These are phyloP conservation scores for Tetrastigma voinierianum DNA, from an alignment of 164 flowering plant genomes.

Conservation along the genomic window DNA sequence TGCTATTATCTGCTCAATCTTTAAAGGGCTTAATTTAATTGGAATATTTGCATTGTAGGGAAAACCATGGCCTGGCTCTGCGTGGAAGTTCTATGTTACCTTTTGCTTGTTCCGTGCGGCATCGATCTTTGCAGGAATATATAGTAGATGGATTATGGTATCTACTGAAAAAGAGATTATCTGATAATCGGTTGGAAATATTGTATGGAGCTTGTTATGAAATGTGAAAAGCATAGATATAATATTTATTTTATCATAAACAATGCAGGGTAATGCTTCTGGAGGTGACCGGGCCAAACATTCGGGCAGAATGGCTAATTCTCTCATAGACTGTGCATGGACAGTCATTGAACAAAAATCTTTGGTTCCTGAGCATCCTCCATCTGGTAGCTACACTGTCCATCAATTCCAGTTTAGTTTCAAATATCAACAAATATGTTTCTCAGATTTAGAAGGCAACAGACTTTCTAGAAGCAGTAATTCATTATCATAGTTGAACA, in stretches of 20 bases:
- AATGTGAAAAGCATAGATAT: background rate
- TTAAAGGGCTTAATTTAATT: background rate
- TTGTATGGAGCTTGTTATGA: background rate
- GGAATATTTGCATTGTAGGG: constrained; percentile 47
- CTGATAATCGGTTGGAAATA: background rate
- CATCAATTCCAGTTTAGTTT: background rate
- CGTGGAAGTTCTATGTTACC: constrained; percentile 91
- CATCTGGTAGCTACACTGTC: constrained; percentile 46
- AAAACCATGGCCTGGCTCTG: constrained; percentile 76
- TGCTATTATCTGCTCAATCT: background rate
- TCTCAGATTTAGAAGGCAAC: background rate
- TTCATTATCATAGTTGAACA: background rate
- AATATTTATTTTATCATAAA: background rate
- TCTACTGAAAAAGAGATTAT: background rate
- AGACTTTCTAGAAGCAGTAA: background rate
- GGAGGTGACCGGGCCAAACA: constrained; percentile 85
- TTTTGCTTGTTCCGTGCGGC: constrained; percentile 78
- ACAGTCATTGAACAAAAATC: constrained; percentile 49
- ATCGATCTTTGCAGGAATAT: constrained; percentile 64
- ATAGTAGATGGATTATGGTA: constrained; percentile 81
- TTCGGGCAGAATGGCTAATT: constrained; percentile 52
- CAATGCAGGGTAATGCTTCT: constrained; percentile 91
- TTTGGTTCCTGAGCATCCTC: constrained; percentile 76
- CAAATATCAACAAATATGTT: background rate
- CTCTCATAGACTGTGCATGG: constrained; percentile 64